Base-by-base conservation (phyloP, 2,329 filamentous ascomycete genomes). In the Penicillium paneum region DNA sequence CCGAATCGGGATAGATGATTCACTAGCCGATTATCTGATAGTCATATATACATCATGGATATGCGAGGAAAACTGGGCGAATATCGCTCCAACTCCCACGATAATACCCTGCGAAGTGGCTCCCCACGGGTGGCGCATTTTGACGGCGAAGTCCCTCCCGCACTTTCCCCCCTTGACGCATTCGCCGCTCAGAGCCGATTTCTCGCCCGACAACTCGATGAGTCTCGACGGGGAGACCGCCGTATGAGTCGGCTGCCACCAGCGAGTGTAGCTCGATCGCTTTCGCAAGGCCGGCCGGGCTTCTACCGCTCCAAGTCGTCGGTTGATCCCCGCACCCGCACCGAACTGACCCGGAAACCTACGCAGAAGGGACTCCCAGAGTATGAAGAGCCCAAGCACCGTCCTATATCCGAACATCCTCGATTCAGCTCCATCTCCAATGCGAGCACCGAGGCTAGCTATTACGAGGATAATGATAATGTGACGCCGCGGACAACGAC, bases 101-200 rank as follows among this genome's bases (percentile, higher is more conserved):
- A 78, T 26, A 83, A 78, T 26, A 83, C 75, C 11, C 67, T 78
- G 49, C 78, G 81, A 17, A 80, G 79, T 51, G 81, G 83, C 60
- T 91, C 89, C n/a, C 88, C 89, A 39, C 86, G 88, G 58, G 77
- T 91, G 55, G 71, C 75, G 58, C 88, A 91, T 72, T 81, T 89
- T 54, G 88, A 88, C 54, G 90, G 90, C 58, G 89, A 93, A 59
- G 60, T 74, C 1, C 93, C 94, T 19, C 94, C 94, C 5, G 89
- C 94, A 49, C 81, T 97, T 53, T 97, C 94, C 8, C 94, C 94
- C 11, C 83, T 99, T 61, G 94, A 99, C 80, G 93, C 93, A 44
- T 95, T 99, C 70, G 93, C 93, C 21, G 82, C 93, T 58, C 93
- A 97, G 70, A 95, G 92, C 65, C 87, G 93, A 54, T 78, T 95